phyloP scores from a whole-genome alignment of 225 moss, liverwort and hornwort species.

The Lunularia cruciata region DNA sequence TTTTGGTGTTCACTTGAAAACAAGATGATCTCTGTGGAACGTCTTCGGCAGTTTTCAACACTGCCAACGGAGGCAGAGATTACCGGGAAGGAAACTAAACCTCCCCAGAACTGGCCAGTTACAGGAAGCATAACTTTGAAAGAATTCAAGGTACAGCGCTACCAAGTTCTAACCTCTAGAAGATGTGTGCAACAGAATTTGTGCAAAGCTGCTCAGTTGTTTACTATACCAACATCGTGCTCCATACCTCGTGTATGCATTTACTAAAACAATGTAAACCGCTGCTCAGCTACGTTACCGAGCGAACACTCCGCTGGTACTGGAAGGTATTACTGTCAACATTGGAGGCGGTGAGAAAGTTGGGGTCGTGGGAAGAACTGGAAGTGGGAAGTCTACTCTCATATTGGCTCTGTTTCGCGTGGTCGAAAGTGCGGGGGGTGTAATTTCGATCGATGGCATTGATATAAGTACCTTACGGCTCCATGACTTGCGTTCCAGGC shows the following conservation, averaged over 20 bases:
- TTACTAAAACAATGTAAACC: too few species aligned
- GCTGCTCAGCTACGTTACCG: conserved; percentile 68
- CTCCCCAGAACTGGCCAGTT: conserved; percentile 54
- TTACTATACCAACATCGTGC: too few species aligned
- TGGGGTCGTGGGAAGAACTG: conserved; percentile 90
- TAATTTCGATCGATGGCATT: conserved; percentile 61
- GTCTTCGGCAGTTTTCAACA: conserved; percentile 53
- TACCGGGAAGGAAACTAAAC: conserved; percentile 39
- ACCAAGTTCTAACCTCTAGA: too few species aligned
- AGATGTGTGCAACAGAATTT: too few species aligned
- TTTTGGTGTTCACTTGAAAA: conserved; percentile 61
- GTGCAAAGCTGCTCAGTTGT: too few species aligned
- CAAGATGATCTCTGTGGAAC: conserved; percentile 69
- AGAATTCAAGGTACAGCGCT: conserved; percentile 47
- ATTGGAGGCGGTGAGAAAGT: conserved; percentile 75
- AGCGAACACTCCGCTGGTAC: conserved; percentile 64
- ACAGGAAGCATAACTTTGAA: conserved; percentile 48
- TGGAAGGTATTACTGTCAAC: conserved; percentile 69
- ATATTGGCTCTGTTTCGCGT: conserved; percentile 77
- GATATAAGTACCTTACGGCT: conserved; percentile 70
- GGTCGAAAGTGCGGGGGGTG: conserved; percentile 69
- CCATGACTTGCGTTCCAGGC: conserved; percentile 75
- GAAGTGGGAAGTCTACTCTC: conserved; percentile 79
- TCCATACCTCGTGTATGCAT: too few species aligned
- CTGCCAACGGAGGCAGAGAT: conserved; percentile 54